Evolutionary conservation across 1,139 yeast species (phyloP), one percentile per base, ranked within the genome.

Genomic region (Yamadazyma diospyri): DNA sequence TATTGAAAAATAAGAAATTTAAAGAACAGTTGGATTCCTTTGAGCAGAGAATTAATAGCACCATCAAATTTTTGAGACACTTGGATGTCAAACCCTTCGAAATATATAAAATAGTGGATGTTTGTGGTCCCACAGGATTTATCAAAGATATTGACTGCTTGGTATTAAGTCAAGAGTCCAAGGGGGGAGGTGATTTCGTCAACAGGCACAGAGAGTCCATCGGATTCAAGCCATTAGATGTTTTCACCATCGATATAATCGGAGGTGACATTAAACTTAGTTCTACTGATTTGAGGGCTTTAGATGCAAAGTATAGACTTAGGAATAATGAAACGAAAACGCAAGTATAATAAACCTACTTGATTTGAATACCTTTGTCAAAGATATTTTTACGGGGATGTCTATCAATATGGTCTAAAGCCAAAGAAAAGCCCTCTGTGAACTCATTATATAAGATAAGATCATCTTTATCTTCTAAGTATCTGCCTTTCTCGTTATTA

Each of bases 121-220:
- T 89, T 1, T 88, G 94, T 58, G 99, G 99, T 0, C 98, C 98
- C 2, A 88, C 98, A 0, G 95, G 89, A 0, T 69, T 72, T n/a
- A 68, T 84, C 3, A 68, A 69, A 15, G 80, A 78, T 25, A 86
- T 94, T 27, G 83, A 88, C 45, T 83, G 88, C 0, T 69, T 94
- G 35, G 78, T 89, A 0, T 78, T 92, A 6, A 85, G 95, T 45
- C 68, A 76, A 27, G 98, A 94, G 50, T 83, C 97, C 0, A 60
- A 69, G 0, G 54, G 70, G 12, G 98, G 98, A 4, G 97, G 87
- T 0, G 72, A 63, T 0, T 66, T 67, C 42, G 81, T 94, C 27
- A 92, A 92, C 50, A 63, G 76, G 11, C 68, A 69, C 25, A 70
- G 99, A 42, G 36, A 40, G 5, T 76, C 72, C 18, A 71, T 73